Evolutionary conservation across 805 yeast genomes (phyloP).

Genomic region (Nakazawaea ishiwadae): DNA sequence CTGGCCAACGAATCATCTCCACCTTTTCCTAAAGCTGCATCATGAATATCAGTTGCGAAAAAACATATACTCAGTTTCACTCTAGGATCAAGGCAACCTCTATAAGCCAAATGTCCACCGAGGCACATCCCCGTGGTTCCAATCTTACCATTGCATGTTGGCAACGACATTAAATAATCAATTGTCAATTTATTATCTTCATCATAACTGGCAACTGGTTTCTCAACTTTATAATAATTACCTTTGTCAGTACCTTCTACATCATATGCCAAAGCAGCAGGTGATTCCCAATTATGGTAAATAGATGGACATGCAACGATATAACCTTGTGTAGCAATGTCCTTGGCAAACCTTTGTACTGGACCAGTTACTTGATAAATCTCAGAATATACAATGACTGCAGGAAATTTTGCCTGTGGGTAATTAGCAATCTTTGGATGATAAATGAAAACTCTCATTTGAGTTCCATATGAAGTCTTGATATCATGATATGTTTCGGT

Average conservation of each 20-base stretch:
- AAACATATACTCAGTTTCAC: conserved; percentile 68
- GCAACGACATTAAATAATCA: conserved; percentile 52
- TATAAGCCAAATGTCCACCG: conserved; percentile 77
- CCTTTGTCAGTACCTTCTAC: conserved; percentile 73
- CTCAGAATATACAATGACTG: conserved; percentile 73
- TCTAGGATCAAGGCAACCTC: conserved; percentile 61
- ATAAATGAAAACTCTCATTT: conserved; percentile 59
- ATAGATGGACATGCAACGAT: conserved; percentile 77
- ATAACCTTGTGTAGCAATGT: conserved; percentile 75
- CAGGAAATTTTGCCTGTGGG: conserved; percentile 79
- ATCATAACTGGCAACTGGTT: conserved; percentile 68
- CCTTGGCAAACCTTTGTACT: conserved; percentile 70
- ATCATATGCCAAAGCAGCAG: conserved; percentile 66
- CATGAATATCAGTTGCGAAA: conserved; percentile 79
- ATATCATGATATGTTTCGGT: conserved; percentile 63
- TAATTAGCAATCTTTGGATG: conserved; percentile 68
- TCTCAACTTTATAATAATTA: conserved; percentile 58
- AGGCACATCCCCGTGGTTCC: conserved; percentile 88
- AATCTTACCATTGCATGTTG: conserved; percentile 65
- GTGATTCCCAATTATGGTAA: conserved; percentile 66
- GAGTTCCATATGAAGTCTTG: conserved; percentile 59
- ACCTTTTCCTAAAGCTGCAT: conserved; percentile 60
- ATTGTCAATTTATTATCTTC: conserved; percentile 65
- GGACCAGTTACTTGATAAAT: conserved; percentile 84
- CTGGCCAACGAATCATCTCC: conserved; percentile 61